These are phyloP conservation scores for Micractinium conductrix DNA, from an alignment of 139 green algal species.

Conservation along the genomic window DNA sequence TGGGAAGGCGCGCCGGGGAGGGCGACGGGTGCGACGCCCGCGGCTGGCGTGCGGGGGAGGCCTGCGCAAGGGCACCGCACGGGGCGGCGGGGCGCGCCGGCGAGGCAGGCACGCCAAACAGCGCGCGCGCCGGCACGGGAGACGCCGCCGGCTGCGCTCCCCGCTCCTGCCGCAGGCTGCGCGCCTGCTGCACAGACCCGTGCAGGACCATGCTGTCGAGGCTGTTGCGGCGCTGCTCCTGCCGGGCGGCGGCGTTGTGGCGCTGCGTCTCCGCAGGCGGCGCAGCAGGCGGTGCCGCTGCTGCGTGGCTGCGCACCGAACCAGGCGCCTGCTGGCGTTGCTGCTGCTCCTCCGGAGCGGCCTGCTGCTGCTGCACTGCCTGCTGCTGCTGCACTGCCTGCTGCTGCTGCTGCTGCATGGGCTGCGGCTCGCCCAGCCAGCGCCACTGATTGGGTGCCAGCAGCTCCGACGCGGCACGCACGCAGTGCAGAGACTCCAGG, in stretches of 20 bases:
- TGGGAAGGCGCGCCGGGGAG: too few relatives aligned
- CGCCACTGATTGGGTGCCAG: not conserved
- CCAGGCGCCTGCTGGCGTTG: not conserved
- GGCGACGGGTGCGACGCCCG: not conserved
- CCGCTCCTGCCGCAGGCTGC: not conserved
- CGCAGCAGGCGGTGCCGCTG: not conserved
- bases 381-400: not conserved
- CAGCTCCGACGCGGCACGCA: not conserved
- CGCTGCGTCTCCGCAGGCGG: not conserved
- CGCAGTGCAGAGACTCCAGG: not conserved
- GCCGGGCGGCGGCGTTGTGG: not conserved
- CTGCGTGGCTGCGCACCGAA: not conserved
- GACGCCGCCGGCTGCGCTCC: not conserved
- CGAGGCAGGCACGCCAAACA: not conserved
- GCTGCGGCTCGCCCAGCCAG: not conserved
- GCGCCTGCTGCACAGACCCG: not conserved
- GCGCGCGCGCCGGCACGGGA: not conserved
- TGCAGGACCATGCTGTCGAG: slow-evolving; percentile 4
- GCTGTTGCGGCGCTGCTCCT: slow-evolving; percentile 15
- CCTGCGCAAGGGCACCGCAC: not conserved
- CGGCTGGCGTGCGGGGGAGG: not conserved
- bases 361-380: not conserved
- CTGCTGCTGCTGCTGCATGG: not conserved
- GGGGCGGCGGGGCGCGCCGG: not conserved
- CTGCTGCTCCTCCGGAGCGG: not conserved